These are phyloP conservation scores for Talaromyces verruculosus DNA, from an alignment of 2,329 filamentous ascomycete species.

Conservation along the genomic window DNA sequence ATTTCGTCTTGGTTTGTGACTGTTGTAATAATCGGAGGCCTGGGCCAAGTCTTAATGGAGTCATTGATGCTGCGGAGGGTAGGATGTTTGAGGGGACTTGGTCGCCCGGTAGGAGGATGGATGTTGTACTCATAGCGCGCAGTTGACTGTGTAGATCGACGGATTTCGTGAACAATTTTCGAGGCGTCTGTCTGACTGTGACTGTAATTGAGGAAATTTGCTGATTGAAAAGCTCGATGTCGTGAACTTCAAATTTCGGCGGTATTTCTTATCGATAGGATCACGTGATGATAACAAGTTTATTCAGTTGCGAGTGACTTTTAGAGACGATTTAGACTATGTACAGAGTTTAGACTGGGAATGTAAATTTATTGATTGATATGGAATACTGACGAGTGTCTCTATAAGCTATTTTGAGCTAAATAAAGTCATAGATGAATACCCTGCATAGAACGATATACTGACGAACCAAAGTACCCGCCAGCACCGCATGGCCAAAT, in stretches of 20 bases:
- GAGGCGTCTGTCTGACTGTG: background rate
- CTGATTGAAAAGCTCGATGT: background rate
- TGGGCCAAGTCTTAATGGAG: conserved; percentile 75
- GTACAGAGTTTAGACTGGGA: background rate
- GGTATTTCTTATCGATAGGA: conserved; percentile 19
- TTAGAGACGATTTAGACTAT: background rate
- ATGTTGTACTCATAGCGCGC: conserved; percentile 55
- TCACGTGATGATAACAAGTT: conserved; percentile 19
- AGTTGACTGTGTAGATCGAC: background rate
- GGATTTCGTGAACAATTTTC: background rate
- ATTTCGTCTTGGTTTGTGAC: conserved; percentile 63
- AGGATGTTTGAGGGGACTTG: conserved; percentile 64
- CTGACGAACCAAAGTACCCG: conserved; percentile 10
- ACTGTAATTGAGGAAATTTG: background rate
- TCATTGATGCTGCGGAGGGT: conserved; percentile 62
- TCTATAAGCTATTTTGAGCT: background rate
- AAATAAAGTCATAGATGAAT: background rate
- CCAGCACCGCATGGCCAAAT: background rate
- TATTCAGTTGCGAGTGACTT: background rate
- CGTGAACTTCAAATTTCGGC: conserved; percentile 5
- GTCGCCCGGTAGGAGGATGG: conserved; percentile 83
- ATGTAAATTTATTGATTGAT: background rate
- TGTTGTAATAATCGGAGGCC: conserved; percentile 78
- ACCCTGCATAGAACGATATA: background rate
- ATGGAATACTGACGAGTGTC: background rate